A percentile compares a stretch with the other conserved stretches of the same genome.
Evolutionary conservation across 495 filamentous ascomycete genomes (phyloP).

Genomic region (Neurospora sp.): DNA sequence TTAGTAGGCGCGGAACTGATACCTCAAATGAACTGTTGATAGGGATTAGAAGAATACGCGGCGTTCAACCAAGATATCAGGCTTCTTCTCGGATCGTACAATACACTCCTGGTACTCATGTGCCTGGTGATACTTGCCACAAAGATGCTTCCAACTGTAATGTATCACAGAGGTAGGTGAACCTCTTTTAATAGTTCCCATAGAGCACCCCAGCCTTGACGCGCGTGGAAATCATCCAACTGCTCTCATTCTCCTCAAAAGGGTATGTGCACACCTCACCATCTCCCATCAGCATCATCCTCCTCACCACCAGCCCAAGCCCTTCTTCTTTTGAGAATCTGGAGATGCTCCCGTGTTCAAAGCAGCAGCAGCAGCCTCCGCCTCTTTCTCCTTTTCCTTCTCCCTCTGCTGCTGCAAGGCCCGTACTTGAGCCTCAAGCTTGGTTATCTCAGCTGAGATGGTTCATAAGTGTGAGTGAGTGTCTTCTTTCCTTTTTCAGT

Average conservation of each 20-base stretch:
- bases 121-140: not conserved
- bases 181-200: no score
- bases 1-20: not conserved
- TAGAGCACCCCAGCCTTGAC: not conserved
- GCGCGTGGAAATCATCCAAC: not conserved
- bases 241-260: not conserved
- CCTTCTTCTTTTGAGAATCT: not conserved
- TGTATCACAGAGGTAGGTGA: not conserved
- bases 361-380: not conserved
- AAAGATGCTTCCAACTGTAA: not conserved
- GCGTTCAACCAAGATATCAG: not conserved
- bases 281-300: not conserved
- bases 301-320: not conserved
- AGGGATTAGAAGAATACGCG: not conserved
- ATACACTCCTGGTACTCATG: not conserved
- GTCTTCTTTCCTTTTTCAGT: not conserved
- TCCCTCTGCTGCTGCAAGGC: slow-evolving; percentile 3
- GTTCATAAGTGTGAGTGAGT: not conserved
- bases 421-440: slow-evolving; percentile 15
- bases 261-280: not conserved
- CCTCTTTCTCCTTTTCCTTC: not conserved
- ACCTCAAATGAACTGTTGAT: not conserved
- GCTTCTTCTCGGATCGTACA: not conserved
- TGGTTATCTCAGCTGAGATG: slow-evolving; percentile 9
- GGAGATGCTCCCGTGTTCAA: not conserved